These are phyloP conservation scores for Skeletonema costatum DNA, from an alignment of 108 stramenopile genomes.

Conservation along the genomic window DNA sequence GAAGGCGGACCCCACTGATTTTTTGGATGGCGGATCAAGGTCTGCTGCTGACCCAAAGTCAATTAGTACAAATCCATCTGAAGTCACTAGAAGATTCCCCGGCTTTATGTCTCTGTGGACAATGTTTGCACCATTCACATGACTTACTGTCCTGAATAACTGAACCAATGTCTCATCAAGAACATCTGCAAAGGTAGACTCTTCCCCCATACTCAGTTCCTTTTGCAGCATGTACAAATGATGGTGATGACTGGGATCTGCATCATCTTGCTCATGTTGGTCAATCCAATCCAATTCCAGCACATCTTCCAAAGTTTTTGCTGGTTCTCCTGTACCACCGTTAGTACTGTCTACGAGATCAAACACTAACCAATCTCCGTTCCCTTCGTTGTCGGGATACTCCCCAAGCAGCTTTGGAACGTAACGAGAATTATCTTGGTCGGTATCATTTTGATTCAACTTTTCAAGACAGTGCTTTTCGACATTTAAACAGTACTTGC, in stretches of 20 bases:
- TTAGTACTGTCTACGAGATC: conserved; percentile 34
- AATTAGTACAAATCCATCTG: conserved; percentile 50
- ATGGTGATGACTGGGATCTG: conserved; percentile 25
- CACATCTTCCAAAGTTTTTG: conserved; percentile 56
- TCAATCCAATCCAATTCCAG: conserved; percentile 47
- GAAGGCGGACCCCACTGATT: background rate
- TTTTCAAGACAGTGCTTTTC: conserved; percentile 75
- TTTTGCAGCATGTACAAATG: conserved; percentile 49
- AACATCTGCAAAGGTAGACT: conserved; percentile 55
- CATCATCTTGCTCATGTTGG: conserved; percentile 33
- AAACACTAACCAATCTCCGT: conserved; percentile 73
- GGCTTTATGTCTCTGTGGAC: conserved; percentile 88
- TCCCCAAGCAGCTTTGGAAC: conserved; percentile 47
- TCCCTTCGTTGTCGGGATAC: background rate
- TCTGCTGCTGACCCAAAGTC: conserved; percentile 89
- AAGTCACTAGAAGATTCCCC: conserved; percentile 54
- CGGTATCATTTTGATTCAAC: conserved; percentile 24
- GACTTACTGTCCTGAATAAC: conserved; percentile 53
- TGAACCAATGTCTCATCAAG: conserved; percentile 48
- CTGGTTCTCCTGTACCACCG: conserved; percentile 9
- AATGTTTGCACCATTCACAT: conserved; percentile 56
- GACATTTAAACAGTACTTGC: conserved; percentile 70
- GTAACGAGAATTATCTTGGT: background rate
- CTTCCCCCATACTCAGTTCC: conserved; percentile 50
- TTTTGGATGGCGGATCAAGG: conserved; percentile 48